These are phyloP conservation scores for Oidiodendron maius DNA, from an alignment of 495 filamentous ascomycete genomes.

Conservation along the genomic window DNA sequence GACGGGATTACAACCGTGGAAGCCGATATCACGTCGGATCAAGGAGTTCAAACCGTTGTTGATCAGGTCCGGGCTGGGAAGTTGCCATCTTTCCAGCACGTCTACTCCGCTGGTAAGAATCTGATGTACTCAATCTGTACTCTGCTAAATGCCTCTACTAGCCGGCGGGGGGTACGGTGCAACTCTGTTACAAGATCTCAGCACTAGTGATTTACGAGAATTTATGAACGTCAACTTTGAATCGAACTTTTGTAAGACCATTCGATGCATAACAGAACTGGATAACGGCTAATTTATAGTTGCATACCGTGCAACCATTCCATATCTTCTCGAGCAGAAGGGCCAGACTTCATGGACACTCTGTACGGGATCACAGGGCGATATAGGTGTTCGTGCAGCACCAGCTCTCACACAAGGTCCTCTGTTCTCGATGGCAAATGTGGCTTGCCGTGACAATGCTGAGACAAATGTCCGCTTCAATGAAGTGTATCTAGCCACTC, in stretches of 20 bases:
- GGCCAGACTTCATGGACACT: constrained; percentile 30
- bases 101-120: constrained; percentile 29
- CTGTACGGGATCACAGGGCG: constrained; percentile 33
- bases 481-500: constrained; percentile 29
- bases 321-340: constrained; percentile 33
- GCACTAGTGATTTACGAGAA: constrained; percentile 22
- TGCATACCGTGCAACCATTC: constrained; percentile 33
- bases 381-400: constrained; percentile 22
- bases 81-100: constrained; percentile 36
- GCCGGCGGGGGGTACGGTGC: constrained; percentile 27
- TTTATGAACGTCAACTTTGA: constrained; percentile 30
- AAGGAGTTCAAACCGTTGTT: constrained; percentile 31
- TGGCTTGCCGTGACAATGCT: constrained; percentile 28
- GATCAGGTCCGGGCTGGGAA: constrained; percentile 30
- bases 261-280: not conserved
- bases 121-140: not conserved
- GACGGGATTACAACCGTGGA: constrained; percentile 30
- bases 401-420: constrained; percentile 32
- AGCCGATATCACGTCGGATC: constrained; percentile 28
- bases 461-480: constrained; percentile 35
- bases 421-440: constrained; percentile 29
- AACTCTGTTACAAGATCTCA: constrained; percentile 24
- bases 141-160: constrained; percentile 4
- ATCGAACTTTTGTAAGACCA: constrained; percentile 32
- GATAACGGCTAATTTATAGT: constrained; percentile 17